Percentiles rank a stretch among this genome's conserved stretches.
Conservation (phyloP, 352 stramenopile species). For the Globisporangium alternatum region DNA sequence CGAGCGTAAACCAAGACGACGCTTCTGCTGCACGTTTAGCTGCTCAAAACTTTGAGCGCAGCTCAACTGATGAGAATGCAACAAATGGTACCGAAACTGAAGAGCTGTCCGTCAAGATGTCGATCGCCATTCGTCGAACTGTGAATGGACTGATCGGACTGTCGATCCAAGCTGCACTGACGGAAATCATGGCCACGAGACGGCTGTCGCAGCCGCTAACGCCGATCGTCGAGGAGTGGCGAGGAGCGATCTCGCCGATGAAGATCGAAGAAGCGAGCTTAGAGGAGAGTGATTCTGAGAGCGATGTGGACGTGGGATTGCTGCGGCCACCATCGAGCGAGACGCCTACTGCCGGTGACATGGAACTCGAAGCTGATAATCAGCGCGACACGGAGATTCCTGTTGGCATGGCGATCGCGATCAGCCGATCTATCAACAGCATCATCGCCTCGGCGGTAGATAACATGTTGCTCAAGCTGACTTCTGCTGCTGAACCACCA, state of each 20-base stretch:
- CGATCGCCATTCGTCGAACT: slow-evolving; percentile 30
- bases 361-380: background rate
- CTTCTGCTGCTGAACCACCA: background rate
- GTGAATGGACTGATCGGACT: slow-evolving; percentile 41
- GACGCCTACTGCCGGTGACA: background rate
- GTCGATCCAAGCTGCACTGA: slow-evolving; percentile 37
- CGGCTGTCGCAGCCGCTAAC: slow-evolving; percentile 19
- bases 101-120: slow-evolving; percentile 35
- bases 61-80: background rate
- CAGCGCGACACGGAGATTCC: slow-evolving; percentile 20
- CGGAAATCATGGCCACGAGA: slow-evolving; percentile 25
- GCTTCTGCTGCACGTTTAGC: background rate
- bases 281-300: background rate
- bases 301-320: background rate
- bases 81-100: background rate
- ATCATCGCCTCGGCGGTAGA: slow-evolving; percentile 30
- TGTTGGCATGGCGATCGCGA: slow-evolving; percentile 24
- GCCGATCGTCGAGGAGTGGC: slow-evolving; percentile 21
- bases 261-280: slow-evolving; percentile 3
- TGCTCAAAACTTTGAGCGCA: background rate
- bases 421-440: slow-evolving; percentile 29
- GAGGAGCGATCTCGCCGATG: background rate
- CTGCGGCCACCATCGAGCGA: background rate
- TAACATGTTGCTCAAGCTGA: slow-evolving; percentile 20
- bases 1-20: background rate